Evolutionary conservation across 2,329 filamentous ascomycete species (phyloP).

Genomic region (Fusarium sp.): DNA sequence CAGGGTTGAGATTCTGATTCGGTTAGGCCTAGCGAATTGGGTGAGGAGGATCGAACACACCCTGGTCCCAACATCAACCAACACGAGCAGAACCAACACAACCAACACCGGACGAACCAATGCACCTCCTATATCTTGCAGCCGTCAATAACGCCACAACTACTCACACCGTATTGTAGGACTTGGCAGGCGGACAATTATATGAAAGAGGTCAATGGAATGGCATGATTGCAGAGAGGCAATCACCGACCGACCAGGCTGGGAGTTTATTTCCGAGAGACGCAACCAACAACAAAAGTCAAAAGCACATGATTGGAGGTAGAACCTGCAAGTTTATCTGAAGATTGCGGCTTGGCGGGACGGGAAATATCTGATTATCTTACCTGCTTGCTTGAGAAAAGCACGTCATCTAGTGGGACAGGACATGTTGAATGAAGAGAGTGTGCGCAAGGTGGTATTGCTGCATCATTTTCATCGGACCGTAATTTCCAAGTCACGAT

Average conservation of each 20-base stretch:
- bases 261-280: too few species aligned
- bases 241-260: not conserved
- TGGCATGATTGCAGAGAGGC: not conserved
- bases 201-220: not conserved
- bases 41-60: not conserved
- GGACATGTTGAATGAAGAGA: too few species aligned
- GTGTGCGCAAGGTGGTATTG: too few species aligned
- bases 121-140: not conserved
- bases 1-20: not conserved
- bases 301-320: not conserved
- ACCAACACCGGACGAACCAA: not conserved
- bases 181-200: conserved; percentile 1
- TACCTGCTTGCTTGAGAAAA: not conserved
- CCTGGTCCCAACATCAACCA: not conserved
- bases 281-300: too few species aligned
- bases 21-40: not conserved
- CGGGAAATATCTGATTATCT: not conserved
- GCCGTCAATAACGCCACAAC: conserved; percentile 2
- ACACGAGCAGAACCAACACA: not conserved
- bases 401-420: not conserved
- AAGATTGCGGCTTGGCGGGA: not conserved
- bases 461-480: too few species aligned
- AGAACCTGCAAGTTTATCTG: not conserved
- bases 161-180: not conserved
- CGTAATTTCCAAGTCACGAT: too few species aligned